Conservation (phyloP, 805 yeast genomes). For the Huiozyma naganishii region DNA sequence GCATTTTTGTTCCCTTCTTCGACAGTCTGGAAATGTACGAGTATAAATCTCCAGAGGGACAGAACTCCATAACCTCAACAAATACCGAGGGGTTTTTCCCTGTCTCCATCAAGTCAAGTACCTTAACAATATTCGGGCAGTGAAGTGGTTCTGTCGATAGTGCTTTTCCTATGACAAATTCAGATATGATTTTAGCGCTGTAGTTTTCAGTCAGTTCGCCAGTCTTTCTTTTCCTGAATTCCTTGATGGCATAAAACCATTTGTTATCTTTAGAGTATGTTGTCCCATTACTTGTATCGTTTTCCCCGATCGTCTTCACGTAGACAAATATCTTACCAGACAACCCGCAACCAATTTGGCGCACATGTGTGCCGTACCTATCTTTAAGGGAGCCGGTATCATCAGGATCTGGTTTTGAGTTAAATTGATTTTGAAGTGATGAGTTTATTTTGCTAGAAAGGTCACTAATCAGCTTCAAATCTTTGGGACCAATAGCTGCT, state of each 20-base stretch:
- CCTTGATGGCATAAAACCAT: conserved; percentile 81
- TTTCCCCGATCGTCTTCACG: conserved; percentile 35
- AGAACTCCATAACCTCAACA: conserved; percentile 89
- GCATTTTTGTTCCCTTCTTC: conserved; percentile 38
- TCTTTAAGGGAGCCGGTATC: conserved; percentile 3
- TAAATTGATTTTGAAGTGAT: too few species aligned
- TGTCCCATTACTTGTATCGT: too few species aligned
- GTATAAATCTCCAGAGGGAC: conserved; percentile 74
- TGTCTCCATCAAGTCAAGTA: conserved; percentile 64
- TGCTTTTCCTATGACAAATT: conserved; percentile 77
- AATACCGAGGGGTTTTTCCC: conserved; percentile 46
- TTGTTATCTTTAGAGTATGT: conserved; percentile 56
- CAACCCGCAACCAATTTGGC: conserved; percentile 80
- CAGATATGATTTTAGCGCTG: conserved; percentile 76
- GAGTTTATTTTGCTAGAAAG: conserved; percentile 33
- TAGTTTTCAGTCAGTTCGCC: conserved; percentile 80
- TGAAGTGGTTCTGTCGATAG: conserved; percentile 20
- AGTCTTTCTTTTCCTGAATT: conserved; percentile 71
- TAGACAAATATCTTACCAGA: conserved; percentile 86
- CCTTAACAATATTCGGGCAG: conserved; percentile 59
- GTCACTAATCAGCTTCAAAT: conserved; percentile 37
- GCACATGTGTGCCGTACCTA: conserved; percentile 42
- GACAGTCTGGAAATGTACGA: conserved; percentile 41
- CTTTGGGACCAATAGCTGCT: conserved; percentile 40
- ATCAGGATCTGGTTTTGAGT: too few species aligned